Evolutionary conservation across 345 rosid species (phyloP).

Genomic region (Citrus maxima): DNA sequence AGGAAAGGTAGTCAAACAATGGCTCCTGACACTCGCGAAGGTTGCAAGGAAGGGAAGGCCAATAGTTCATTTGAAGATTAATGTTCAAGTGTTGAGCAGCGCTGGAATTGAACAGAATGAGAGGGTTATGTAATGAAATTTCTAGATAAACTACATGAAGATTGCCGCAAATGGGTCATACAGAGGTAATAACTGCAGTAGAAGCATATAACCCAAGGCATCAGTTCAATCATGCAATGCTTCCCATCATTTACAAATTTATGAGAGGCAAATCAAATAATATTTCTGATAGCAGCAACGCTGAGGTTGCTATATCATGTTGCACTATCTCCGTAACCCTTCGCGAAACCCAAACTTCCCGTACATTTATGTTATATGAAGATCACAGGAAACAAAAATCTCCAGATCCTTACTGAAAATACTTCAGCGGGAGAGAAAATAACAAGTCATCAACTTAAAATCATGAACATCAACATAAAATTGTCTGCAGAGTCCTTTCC

Average conservation of each 20-base stretch:
- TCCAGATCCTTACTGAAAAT: not conserved
- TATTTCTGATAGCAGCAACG: not conserved
- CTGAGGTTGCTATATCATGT: not conserved
- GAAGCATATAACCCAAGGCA: not conserved
- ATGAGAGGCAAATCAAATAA: not conserved
- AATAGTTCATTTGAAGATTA: conserved; percentile 96
- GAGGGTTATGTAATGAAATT: not conserved
- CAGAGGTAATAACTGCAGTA: not conserved
- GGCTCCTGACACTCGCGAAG: conserved; percentile 88
- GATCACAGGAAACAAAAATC: not conserved
- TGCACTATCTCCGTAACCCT: not conserved
- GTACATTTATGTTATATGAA: not conserved
- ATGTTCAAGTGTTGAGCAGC: conserved; percentile 93
- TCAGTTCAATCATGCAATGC: not conserved
- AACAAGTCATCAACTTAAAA: not conserved
- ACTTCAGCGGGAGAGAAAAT: not conserved
- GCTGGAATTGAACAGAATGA: conserved; percentile 37
- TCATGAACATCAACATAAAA: not conserved
- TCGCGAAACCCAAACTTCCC: not conserved
- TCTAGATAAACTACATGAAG: not conserved
- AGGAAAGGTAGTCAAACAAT: conserved; percentile 68
- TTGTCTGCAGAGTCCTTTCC: not conserved
- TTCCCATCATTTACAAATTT: conserved; percentile 3
- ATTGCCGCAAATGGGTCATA: not conserved
- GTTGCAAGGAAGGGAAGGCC: conserved; percentile 93